Evolutionary conservation across 352 stramenopile genomes (phyloP).

Genomic region (Globisporangium middletonii): DNA sequence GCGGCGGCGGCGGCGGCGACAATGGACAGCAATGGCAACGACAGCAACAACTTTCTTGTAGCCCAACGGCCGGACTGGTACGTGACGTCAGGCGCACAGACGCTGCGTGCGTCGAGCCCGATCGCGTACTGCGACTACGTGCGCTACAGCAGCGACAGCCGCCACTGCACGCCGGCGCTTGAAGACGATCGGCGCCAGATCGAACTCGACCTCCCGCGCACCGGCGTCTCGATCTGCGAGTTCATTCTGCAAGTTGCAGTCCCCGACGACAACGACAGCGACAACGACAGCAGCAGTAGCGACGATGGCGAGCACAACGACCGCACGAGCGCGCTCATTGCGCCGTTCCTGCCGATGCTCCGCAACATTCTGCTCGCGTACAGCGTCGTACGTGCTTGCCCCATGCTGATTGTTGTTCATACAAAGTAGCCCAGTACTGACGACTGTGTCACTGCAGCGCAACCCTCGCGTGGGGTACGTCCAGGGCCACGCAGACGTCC

Average conservation of each 20-base stretch:
- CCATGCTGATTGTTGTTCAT: background rate
- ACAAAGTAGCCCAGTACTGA: background rate
- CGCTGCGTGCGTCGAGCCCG: slow-evolving; percentile 26
- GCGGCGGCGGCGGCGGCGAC: background rate
- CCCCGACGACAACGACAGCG: slow-evolving; percentile 1
- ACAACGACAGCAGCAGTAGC: background rate
- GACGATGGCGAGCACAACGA: slow-evolving; percentile 19
- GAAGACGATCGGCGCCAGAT: slow-evolving; percentile 67
- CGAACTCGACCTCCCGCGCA: slow-evolving; percentile 60
- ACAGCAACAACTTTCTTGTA: background rate
- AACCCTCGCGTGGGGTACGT: slow-evolving; percentile 73
- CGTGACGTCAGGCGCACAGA: slow-evolving; percentile 25
- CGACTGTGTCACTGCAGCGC: slow-evolving; percentile 16
- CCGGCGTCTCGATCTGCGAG: slow-evolving; percentile 41
- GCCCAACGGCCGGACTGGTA: slow-evolving; percentile 34
- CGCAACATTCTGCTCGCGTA: slow-evolving; percentile 60
- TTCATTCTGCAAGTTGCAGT: slow-evolving; percentile 29
- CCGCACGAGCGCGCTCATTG: slow-evolving; percentile 13
- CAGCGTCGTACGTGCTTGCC: slow-evolving; percentile 28
- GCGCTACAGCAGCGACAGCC: slow-evolving; percentile 17
- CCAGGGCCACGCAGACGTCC: slow-evolving; percentile 62
- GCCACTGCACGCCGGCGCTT: slow-evolving; percentile 19
- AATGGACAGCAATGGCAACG: background rate
- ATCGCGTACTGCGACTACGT: slow-evolving; percentile 42
- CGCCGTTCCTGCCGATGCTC: slow-evolving; percentile 29